phyloP scores from a whole-genome alignment of 1,284 basidiomycete genomes.

The Athelia sp. region DNA sequence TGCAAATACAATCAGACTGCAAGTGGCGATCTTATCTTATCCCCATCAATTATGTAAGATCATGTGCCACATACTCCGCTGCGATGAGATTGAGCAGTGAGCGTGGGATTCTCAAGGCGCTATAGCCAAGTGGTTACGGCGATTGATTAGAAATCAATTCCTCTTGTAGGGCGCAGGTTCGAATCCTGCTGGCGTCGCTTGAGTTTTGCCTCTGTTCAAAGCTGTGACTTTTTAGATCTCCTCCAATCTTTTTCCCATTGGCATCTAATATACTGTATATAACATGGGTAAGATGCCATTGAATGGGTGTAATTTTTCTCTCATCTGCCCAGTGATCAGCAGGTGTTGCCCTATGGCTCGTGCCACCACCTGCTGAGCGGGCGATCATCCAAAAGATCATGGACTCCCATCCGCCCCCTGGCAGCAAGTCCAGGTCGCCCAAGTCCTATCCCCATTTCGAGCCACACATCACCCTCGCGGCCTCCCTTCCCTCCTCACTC shows the following conservation, averaged over 20 bases:
- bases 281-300: background rate
- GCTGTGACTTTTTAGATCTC: conserved; percentile 8
- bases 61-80: too few species aligned
- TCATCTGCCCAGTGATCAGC: background rate
- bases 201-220: background rate
- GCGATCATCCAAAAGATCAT: conserved; percentile 40
- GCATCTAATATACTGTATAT: background rate
- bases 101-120: too few species aligned
- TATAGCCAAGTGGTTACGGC: conserved; percentile 51
- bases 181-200: conserved; percentile 67
- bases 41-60: too few species aligned
- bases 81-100: too few species aligned
- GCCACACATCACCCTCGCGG: conserved; percentile 68
- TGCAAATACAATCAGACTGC: too few species aligned
- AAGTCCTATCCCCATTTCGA: conserved; percentile 52
- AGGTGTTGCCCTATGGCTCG: conserved; percentile 63
- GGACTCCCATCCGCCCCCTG: conserved; percentile 25
- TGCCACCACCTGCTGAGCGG: conserved; percentile 39
- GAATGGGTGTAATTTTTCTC: background rate
- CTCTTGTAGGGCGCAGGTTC: conserved; percentile 69
- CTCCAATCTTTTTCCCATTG: background rate
- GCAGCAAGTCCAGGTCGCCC: conserved; percentile 12
- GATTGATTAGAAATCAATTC: conserved; percentile 42
- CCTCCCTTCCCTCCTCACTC: conserved; percentile 31
- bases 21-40: too few species aligned